Conservation (phyloP, 345 rosid species). For the Eucalyptus decipiens region DNA sequence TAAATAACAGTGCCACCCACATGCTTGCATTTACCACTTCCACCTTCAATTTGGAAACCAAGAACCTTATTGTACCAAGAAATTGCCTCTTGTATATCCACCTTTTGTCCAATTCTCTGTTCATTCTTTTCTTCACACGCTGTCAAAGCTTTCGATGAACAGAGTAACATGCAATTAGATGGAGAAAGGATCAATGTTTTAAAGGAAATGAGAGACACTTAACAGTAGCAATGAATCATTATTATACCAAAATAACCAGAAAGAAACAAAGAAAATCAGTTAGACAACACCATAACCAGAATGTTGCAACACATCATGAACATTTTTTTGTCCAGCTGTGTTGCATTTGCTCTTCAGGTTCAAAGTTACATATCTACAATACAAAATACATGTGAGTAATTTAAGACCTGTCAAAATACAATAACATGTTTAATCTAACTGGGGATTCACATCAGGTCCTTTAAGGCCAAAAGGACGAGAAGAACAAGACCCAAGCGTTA, state of each 20-base stretch:
- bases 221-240: neutral
- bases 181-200: neutral
- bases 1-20: neutral
- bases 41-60: slow-evolving; percentile 75
- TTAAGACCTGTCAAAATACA: neutral
- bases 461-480: neutral
- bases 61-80: slow-evolving; percentile 78
- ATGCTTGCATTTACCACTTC: slow-evolving; percentile 45
- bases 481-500: neutral
- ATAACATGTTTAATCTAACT: neutral
- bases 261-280: neutral
- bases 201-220: neutral
- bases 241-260: neutral
- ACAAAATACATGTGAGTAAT: neutral
- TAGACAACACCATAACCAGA: neutral
- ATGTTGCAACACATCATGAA: neutral
- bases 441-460: neutral
- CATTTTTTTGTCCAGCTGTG: neutral
- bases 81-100: slow-evolving; percentile 51
- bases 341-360: neutral
- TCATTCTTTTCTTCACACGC: slow-evolving; percentile 25
- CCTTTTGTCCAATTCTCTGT: slow-evolving; percentile 21
- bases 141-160: slow-evolving; percentile 20
- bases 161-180: neutral
- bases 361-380: neutral